phyloP scores from a whole-genome alignment of 169 alveolate genomes.

The Plasmodium coatneyi region DNA sequence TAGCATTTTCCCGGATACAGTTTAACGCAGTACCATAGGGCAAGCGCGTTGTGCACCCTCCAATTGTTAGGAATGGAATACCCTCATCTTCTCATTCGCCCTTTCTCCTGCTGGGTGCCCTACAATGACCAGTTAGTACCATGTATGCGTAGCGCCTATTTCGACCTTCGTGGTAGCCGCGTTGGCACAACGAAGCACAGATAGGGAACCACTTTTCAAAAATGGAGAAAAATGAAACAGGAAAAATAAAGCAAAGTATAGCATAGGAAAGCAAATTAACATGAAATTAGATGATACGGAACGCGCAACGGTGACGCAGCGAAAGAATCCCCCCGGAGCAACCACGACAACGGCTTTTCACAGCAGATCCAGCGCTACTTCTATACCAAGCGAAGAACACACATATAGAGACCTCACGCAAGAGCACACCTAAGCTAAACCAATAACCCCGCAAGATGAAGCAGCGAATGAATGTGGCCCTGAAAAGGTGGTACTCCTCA shows the following conservation, averaged over 20 bases:
- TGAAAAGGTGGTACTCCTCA: constrained; percentile 18
- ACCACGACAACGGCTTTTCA: not conserved
- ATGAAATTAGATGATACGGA: not conserved
- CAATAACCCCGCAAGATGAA: not conserved
- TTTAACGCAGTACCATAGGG: not conserved
- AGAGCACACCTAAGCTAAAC: not conserved
- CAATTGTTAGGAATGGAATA: not conserved
- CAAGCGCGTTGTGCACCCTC: not conserved
- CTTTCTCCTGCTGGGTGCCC: not conserved
- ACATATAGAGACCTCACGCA: not conserved
- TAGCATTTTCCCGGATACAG: not conserved
- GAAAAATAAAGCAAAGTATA: not conserved
- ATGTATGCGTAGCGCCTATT: not conserved
- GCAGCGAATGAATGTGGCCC: not conserved
- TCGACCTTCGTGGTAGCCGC: not conserved
- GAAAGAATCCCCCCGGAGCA: not conserved
- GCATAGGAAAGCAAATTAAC: not conserved
- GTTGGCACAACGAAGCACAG: not conserved
- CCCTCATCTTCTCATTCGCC: not conserved
- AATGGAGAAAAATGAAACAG: not conserved
- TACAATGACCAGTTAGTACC: not conserved
- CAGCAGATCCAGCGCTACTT: not conserved
- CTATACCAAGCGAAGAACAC: not conserved
- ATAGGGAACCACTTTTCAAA: not conserved
- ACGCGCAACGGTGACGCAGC: not conserved